Evolutionary conservation across 495 filamentous ascomycete genomes (phyloP), one percentile per base, ranked within the genome.

Genomic region (Wilcoxina mikolae): DNA sequence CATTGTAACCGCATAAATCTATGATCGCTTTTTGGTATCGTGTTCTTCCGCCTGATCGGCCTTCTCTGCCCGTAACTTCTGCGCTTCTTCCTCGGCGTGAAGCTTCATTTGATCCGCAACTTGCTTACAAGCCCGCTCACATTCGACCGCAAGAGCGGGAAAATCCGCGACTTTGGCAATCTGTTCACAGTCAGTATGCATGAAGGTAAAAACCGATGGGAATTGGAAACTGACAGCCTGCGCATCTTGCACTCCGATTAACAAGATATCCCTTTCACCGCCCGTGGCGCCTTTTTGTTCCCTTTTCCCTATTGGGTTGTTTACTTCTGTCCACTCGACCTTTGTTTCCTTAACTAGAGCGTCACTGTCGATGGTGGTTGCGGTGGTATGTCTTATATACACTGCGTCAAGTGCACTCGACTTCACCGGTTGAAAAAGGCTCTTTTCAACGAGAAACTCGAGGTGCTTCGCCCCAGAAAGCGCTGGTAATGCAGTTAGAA

Each of bases 101-200:
- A 51, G 27, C 38, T 55, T 39, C 51, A 90, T 68, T 33, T 78
- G 74, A 54, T 74, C 76, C 62, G 87, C 78, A 1, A 95, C 84
- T 71, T 96, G 90, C 72, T 83, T 78, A 33, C 91, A 83, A 2
- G 90, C 90, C 25, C 90, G 73, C 61, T 95, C 87, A 1, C 94
- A 79, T 69, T 96, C 91, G n/a, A 84, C 69, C 48, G 82, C 81
- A 51, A 96, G 76, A 51, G 86, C 85, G 0, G 90, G 87, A 23
- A 94, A 72, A 9, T 85, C 74, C n/a, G 91, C 68, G 0, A 79
- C 74, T 42, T 79, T 69, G 18, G 84, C 81, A 53, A 96, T 75
- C 58, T 76, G 33, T 50, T 11, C 23, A 24, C 20, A 47, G 56
- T 81, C 73, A 56, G 75, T 73, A 57, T 3, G n/a, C 25, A 20